Base-by-base conservation (phyloP, 805 yeast species). In the Saccharomycopsis synnaedendra region DNA sequence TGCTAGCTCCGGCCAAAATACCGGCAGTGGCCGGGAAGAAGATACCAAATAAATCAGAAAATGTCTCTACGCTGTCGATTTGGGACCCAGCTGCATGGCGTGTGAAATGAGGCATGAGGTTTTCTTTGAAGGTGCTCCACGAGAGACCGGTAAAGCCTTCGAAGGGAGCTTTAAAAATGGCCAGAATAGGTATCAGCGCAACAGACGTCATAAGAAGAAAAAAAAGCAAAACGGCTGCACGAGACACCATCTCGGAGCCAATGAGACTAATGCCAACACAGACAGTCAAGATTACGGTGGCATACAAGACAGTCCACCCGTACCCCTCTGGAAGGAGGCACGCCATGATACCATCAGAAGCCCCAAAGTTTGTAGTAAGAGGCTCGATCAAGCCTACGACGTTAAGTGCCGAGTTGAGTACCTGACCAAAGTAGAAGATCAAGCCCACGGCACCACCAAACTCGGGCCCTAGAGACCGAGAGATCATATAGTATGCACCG, bases 11-110 rank as follows among this genome's bases (percentile, higher is more conserved):
- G 3, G 98, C 97, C 63, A 93, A 82, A 31, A 93, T 89, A 49
- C 99, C 99, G 5, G 97, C 96, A 0, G 98, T 90, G 1, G 98
- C 96, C 7, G 98, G 97, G 68, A 93, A 93, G 61, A 93, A 87
- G 41, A 93, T 85, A 3, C 97, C 97, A 73, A 93, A 93, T 54
- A 94, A 65, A 60, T 85, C 83, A 47, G 80, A 77, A 59, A 90
- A 87, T 1, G 81, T 86, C 61, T 90, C 97, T 10, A 72, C 77
- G 0, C 66, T 65, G 5, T 62, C 55, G 30, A 72, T 54, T 32
- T 80, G 77, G 3, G 95, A 85, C 0, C 97, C 98, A 4, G 96
- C 97, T 3, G 97, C 97, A 28, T 93, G 93, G 37, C 75, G 70
- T 0, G 97, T 88, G 61, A 87, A 87, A 45, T 75, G 72, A 0